Conservation (phyloP, 345 rosid species). For the Pelargonium nanum region DNA sequence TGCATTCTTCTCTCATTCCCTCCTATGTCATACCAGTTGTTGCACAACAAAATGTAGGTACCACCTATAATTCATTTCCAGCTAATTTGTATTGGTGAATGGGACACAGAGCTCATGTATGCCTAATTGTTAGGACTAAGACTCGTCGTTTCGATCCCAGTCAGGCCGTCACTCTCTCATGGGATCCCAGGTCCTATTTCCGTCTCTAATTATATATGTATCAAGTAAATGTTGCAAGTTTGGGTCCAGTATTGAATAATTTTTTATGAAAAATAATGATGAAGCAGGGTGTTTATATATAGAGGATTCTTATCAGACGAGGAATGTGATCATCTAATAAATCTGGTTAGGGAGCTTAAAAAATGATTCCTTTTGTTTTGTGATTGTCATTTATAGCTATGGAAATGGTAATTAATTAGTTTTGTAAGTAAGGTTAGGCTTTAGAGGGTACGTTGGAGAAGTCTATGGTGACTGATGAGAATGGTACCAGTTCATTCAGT, state of each 20-base stretch:
- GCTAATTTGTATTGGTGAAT: too few relatives aligned
- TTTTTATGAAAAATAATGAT: too few relatives aligned
- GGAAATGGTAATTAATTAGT: conserved; percentile 1
- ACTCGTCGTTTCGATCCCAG: conserved; percentile 85
- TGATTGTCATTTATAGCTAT: neutral
- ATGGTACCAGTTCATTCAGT: conserved; percentile 65
- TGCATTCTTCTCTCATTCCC: too few relatives aligned
- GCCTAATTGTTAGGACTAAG: too few relatives aligned
- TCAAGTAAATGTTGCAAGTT: too few relatives aligned
- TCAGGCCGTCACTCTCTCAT: conserved; percentile 72
- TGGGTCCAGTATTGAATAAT: too few relatives aligned
- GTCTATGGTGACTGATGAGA: conserved; percentile 80
- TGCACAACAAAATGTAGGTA: too few relatives aligned
- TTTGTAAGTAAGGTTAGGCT: conserved; percentile 37
- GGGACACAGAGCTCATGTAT: too few relatives aligned
- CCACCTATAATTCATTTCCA: too few relatives aligned
- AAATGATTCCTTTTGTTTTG: too few relatives aligned
- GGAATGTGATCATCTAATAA: conserved; percentile 72
- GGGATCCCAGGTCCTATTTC: conserved; percentile 61
- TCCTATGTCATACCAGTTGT: too few relatives aligned
- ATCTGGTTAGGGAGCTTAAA: conserved; percentile 35
- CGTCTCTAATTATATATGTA: neutral
- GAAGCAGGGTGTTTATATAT: conserved; percentile 52
- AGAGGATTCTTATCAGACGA: conserved; percentile 53
- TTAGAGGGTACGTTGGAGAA: conserved; percentile 56